phyloP scores from a whole-genome alignment of 306 rosid genomes.

The Quercus engelmannii region DNA sequence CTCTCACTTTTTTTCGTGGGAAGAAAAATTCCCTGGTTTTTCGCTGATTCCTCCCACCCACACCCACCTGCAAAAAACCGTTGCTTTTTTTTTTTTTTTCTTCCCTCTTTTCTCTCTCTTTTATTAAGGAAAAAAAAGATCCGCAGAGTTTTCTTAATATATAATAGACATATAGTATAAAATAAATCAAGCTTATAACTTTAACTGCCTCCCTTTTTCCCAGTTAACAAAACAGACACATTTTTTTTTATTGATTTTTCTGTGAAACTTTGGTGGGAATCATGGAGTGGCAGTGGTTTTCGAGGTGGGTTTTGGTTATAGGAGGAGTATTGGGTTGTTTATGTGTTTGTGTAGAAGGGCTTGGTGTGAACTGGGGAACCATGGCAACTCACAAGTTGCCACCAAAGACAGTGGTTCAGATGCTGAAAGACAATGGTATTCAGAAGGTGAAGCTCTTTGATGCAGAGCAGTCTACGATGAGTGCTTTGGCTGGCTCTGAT shows the following conservation, averaged over 20 bases:
- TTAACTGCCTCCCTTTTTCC: background rate
- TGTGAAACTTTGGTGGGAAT: background rate
- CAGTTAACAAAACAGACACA: background rate
- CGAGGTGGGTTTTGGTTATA: slow-evolving; percentile 32
- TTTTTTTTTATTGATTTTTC: background rate
- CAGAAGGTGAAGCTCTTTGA: slow-evolving; percentile 89
- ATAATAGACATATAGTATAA: too few relatives aligned
- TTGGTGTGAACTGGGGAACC: slow-evolving; percentile 98
- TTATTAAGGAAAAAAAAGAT: background rate
- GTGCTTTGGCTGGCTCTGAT: slow-evolving; percentile 67
- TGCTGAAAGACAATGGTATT: slow-evolving; percentile 87
- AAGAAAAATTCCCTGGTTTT: slow-evolving; percentile 25
- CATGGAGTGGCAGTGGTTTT: slow-evolving; percentile 37
- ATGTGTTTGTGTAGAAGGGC: slow-evolving; percentile 46
- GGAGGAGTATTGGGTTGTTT: slow-evolving; percentile 33
- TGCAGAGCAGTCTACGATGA: slow-evolving; percentile 71
- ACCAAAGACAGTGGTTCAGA: slow-evolving; percentile 68
- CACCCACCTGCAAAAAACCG: slow-evolving; percentile 40
- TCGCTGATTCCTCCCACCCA: slow-evolving; percentile 34
- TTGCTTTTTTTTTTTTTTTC: slow-evolving; percentile 13
- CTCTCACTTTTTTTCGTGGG: slow-evolving; percentile 20
- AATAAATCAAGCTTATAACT: too few relatives aligned
- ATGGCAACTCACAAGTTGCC: slow-evolving; percentile 75
- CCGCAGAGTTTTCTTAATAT: too few relatives aligned
- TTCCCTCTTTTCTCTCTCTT: slow-evolving; percentile 5